Conservation (phyloP, 805 yeast species). For the Saturnispora halmiae region DNA sequence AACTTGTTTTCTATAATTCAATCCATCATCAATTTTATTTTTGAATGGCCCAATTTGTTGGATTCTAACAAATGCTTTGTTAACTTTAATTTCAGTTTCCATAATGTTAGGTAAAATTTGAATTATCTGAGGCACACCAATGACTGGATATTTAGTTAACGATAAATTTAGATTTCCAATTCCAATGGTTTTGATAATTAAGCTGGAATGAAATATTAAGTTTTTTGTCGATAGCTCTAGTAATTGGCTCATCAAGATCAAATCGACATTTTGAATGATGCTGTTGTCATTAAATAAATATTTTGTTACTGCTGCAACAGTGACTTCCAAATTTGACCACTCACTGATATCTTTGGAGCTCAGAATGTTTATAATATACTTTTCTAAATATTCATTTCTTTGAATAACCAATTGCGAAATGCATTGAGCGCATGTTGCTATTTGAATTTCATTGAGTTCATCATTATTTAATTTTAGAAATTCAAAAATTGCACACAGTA, state of each 20-base stretch:
- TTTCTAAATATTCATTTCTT: conserved; percentile 14
- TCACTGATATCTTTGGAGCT: not conserved
- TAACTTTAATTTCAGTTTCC: conserved; percentile 43
- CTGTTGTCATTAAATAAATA: conserved; percentile 16
- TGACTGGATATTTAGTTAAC: conserved; percentile 43
- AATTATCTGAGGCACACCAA: conserved; percentile 38
- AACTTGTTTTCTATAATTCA: conserved; percentile 61
- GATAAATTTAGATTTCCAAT: conserved; percentile 51
- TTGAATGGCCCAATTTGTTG: conserved; percentile 85
- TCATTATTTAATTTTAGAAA: conserved; percentile 1
- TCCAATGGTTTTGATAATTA: conserved; percentile 53
- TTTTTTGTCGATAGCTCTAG: conserved; percentile 21
- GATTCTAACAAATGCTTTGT: conserved; percentile 47
- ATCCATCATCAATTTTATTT: conserved; percentile 70
- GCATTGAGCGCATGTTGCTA: conserved; percentile 21
- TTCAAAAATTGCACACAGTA: conserved; percentile 7
- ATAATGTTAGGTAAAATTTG: conserved; percentile 42
- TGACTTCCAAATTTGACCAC: conserved; percentile 15
- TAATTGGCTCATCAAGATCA: conserved; percentile 16
- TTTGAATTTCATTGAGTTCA: conserved; percentile 15
- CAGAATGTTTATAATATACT: conserved; percentile 12
- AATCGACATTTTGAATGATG: conserved; percentile 11
- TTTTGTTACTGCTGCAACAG: conserved; percentile 26
- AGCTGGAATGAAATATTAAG: conserved; percentile 30
- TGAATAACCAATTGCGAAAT: conserved; percentile 18